Base-by-base conservation (phyloP, 2,329 filamentous ascomycete species). In the Pestalotiopsis sp. region DNA sequence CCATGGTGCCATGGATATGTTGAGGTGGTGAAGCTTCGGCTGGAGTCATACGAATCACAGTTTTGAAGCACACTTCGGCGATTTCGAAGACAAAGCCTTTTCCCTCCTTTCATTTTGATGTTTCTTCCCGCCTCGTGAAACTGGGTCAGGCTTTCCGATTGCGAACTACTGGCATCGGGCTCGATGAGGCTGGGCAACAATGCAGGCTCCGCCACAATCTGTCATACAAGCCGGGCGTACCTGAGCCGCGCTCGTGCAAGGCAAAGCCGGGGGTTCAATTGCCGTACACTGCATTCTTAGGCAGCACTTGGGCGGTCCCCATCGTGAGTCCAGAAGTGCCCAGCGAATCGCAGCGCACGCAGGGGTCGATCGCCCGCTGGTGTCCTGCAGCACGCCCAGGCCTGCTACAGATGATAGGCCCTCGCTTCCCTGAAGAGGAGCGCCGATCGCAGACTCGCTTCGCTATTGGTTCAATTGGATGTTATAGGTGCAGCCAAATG, bases 201-300 rank as follows among this genome's bases (percentile, higher is more conserved):
- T 59, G 57, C 23, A 41, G 25, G 39, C 66, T 63, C 23, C 61
- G 66, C 66, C 66, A 27, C 59, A 36, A 20, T 66, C 14, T 23
- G 5, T 9, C 66, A 67, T 36, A 56, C 20, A 27, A 56, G 45
- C 20, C 66, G 57, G 59, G 57, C 59, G 59, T 62, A 63, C 14
- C n/a, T 52, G 14, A 52, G 20, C 17, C 45, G 45, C 45, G 31
- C n/a, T n/a, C 45, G 45, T n/a, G 45, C 11, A n/a, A 52, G n/a
- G 6, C 17, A 23, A 52, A 52, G 45, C 45, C 45, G 7, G 38
- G 59, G 27, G 38, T 20, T 5, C 39, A 31, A 67, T n/a, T 56
- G 39, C 27, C 45, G 38, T 52, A 39, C 66, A 63, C 31, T 36
- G 27, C 27, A 67, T 52, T n/a, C 36, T 67, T 62, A 67, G 58